phyloP scores from a whole-genome alignment of 257 asterid genomes.

The Galeopsis tetrahit region DNA sequence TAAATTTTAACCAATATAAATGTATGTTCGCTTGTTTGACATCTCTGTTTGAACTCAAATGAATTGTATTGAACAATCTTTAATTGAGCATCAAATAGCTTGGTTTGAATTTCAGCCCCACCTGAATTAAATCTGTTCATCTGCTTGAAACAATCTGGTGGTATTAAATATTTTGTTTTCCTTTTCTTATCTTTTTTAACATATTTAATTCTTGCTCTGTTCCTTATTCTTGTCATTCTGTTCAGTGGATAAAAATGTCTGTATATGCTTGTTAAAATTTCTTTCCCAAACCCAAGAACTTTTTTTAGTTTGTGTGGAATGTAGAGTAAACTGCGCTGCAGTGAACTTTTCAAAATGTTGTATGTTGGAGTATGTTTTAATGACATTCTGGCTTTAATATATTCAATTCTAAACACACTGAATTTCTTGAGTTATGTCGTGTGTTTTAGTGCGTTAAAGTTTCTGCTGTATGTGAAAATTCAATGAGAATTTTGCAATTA shows the following conservation, averaged over 20 bases:
- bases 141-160: slow-evolving; percentile 9
- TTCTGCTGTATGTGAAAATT: not conserved
- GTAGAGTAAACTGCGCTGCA: not conserved
- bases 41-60: not conserved
- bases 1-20: not conserved
- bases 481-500: not conserved
- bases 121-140: not conserved
- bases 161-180: not conserved
- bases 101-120: not conserved
- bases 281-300: not conserved
- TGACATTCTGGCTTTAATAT: slow-evolving; percentile 14
- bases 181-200: not conserved
- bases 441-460: not conserved
- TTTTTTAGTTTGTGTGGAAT: not conserved
- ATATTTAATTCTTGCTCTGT: not conserved
- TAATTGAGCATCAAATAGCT: not conserved
- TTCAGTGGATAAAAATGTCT: not conserved
- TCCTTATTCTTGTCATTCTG: not conserved
- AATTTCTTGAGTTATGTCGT: not conserved
- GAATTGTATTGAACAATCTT: not conserved
- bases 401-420: not conserved
- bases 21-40: not conserved
- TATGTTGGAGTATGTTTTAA: not conserved
- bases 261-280: not conserved
- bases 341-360: not conserved